A percentile compares a stretch with the other conserved stretches of the same genome.
phyloP scores from a whole-genome alignment of 2,329 filamentous ascomycete species.

The Passalora sequoiae region DNA sequence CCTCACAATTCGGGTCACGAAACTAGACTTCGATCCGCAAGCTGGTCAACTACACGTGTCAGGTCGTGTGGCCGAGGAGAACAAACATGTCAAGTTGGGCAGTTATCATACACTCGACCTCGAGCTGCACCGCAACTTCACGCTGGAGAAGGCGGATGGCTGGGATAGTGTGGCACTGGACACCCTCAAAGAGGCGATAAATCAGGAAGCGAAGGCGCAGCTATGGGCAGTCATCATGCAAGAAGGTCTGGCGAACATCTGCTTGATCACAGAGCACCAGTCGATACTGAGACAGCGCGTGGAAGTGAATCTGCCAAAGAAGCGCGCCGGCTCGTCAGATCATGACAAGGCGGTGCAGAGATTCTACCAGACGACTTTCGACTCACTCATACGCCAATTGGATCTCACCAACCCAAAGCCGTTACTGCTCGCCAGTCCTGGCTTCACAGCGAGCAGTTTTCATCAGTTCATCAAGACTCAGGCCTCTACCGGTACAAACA shows the following conservation, averaged over 20 bases:
- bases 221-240: constrained; percentile 91
- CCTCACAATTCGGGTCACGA: constrained; percentile 61
- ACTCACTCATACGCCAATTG: constrained; percentile 70
- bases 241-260: constrained; percentile 78
- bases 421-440: constrained; percentile 79
- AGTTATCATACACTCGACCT: constrained; percentile 72
- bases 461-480: constrained; percentile 63
- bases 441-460: constrained; percentile 79
- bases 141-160: constrained; percentile 72
- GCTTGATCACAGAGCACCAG: constrained; percentile 73
- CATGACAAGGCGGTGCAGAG: constrained; percentile 55
- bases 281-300: constrained; percentile 68
- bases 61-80: constrained; percentile 61
- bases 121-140: constrained; percentile 82
- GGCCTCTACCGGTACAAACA: constrained; percentile 65
- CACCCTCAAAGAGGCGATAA: constrained; percentile 71
- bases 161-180: constrained; percentile 88
- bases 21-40: constrained; percentile 64
- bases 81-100: constrained; percentile 62
- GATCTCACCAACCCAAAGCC: constrained; percentile 68
- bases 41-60: constrained; percentile 64
- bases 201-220: constrained; percentile 72
- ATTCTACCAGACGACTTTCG: constrained; percentile 74
- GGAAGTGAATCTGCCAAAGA: constrained; percentile 62
- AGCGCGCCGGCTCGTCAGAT: constrained; percentile 58